A percentile compares a stretch with the other conserved stretches of the same genome.
Evolutionary conservation across 495 filamentous ascomycete species (phyloP).

Genomic region (Wilcoxina mikolae): DNA sequence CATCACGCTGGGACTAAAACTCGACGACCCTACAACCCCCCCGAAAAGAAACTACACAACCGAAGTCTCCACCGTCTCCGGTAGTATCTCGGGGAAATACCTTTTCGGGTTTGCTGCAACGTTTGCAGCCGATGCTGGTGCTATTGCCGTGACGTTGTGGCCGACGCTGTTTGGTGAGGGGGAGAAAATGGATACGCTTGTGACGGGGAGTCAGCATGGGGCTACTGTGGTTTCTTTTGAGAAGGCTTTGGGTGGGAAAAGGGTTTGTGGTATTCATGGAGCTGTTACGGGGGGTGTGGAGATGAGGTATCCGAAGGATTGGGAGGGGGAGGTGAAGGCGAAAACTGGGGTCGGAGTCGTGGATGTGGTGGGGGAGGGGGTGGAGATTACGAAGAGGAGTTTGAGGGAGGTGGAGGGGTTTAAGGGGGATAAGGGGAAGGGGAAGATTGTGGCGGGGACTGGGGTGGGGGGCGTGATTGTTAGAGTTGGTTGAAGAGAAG

Average conservation of each 20-base stretch:
- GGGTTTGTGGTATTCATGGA: not conserved
- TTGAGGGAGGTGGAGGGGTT: not conserved
- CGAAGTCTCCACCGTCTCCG: not conserved
- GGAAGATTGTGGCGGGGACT: not conserved
- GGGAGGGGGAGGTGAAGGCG: not conserved
- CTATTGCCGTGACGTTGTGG: not conserved
- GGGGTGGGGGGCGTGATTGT: not conserved
- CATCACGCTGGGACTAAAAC: not conserved
- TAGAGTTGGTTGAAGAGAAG: not conserved
- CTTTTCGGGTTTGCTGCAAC: not conserved
- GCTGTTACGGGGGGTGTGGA: not conserved
- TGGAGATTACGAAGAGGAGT: not conserved
- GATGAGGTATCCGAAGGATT: not conserved
- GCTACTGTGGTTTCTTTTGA: not conserved
- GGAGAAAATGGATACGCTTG: not conserved
- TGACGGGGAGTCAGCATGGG: not conserved
- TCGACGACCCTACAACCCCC: not conserved
- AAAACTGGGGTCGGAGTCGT: not conserved
- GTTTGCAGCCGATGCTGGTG: not conserved
- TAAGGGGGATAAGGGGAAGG: not conserved
- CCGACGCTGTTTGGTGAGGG: not conserved
- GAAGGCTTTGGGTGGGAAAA: not conserved
- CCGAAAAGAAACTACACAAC: not conserved
- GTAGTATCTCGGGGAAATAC: not conserved
- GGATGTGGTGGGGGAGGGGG: not conserved